These are phyloP conservation scores for Yamadazyma insecticola DNA, from an alignment of 805 yeast species.

Conservation along the genomic window DNA sequence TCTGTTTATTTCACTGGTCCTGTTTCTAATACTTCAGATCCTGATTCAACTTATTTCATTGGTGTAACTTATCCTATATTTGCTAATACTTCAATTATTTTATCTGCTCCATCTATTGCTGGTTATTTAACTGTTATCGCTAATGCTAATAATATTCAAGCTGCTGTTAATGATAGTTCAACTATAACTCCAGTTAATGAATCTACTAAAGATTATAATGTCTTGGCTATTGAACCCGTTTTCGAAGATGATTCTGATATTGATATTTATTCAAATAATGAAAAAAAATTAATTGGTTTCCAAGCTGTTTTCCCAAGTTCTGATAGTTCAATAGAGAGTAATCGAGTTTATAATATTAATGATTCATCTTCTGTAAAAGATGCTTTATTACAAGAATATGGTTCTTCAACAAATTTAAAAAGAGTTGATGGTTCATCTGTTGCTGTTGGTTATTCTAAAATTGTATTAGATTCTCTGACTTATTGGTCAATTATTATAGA, in stretches of 20 bases:
- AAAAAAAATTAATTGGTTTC: slow-evolving; percentile 44
- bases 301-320: slow-evolving; percentile 27
- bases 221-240: slow-evolving; percentile 29
- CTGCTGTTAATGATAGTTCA: slow-evolving; percentile 20
- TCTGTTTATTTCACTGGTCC: slow-evolving; percentile 61
- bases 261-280: slow-evolving; percentile 26
- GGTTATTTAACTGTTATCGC: slow-evolving; percentile 65
- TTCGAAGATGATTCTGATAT: slow-evolving; percentile 24
- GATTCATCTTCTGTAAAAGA: slow-evolving; percentile 20
- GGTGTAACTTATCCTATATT: slow-evolving; percentile 77
- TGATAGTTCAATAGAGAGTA: slow-evolving; percentile 13
- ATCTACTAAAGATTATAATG: slow-evolving; percentile 20
- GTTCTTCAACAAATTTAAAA: slow-evolving; percentile 24
- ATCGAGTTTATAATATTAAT: slow-evolving; percentile 21
- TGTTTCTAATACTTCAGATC: slow-evolving; percentile 30
- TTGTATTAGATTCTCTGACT: slow-evolving; percentile 28
- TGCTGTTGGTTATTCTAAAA: slow-evolving; percentile 32
- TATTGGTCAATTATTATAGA: slow-evolving; percentile 73
- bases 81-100: slow-evolving; percentile 64
- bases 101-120: slow-evolving; percentile 50
- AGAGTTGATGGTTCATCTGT: slow-evolving; percentile 18
- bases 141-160: slow-evolving; percentile 27
- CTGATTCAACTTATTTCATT: slow-evolving; percentile 44
- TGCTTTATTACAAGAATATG: slow-evolving; percentile 22
- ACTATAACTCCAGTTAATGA: slow-evolving; percentile 8